Conservation (phyloP, 208 protist genomes). For the Trichomonas tenax region DNA sequence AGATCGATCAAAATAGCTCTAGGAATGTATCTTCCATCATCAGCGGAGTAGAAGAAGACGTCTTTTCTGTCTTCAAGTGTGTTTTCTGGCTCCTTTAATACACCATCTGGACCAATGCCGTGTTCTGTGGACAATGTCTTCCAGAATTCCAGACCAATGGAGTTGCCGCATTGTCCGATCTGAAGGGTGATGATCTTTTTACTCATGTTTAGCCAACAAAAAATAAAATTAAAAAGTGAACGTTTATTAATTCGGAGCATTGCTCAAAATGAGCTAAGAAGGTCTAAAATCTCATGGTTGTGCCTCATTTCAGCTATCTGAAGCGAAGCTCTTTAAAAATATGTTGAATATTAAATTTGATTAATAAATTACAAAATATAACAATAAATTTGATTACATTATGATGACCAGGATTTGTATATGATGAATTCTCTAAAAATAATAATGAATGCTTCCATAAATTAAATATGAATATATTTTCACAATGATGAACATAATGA, state of each 20-base stretch:
- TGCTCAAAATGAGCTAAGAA: too few species aligned
- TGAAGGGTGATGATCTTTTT: conserved; percentile 82
- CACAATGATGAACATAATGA: neutral
- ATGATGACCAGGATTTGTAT: neutral
- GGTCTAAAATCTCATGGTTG: too few species aligned
- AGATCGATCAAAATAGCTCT: conserved; percentile 88
- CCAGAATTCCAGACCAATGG: conserved; percentile 71
- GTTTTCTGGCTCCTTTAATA: conserved; percentile 60
- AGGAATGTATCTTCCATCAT: conserved; percentile 64
- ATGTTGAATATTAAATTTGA: too few species aligned
- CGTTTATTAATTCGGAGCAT: neutral
- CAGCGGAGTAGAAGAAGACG: conserved; percentile 43
- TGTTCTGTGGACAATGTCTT: conserved; percentile 67
- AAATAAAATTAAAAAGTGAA: neutral
- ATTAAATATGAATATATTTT: neutral
- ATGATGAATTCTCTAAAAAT: neutral
- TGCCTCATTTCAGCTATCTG: too few species aligned
- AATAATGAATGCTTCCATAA: neutral
- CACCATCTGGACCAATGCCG: conserved; percentile 76
- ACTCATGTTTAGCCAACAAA: neutral
- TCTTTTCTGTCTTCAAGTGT: conserved; percentile 86
- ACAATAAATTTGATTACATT: neutral
- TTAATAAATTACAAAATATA: too few species aligned
- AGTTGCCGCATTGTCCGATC: conserved; percentile 82
- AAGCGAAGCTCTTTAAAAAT: too few species aligned